Base-by-base conservation (phyloP, 2,329 filamentous ascomycete species). In the Pseudopithomyces maydicus region DNA sequence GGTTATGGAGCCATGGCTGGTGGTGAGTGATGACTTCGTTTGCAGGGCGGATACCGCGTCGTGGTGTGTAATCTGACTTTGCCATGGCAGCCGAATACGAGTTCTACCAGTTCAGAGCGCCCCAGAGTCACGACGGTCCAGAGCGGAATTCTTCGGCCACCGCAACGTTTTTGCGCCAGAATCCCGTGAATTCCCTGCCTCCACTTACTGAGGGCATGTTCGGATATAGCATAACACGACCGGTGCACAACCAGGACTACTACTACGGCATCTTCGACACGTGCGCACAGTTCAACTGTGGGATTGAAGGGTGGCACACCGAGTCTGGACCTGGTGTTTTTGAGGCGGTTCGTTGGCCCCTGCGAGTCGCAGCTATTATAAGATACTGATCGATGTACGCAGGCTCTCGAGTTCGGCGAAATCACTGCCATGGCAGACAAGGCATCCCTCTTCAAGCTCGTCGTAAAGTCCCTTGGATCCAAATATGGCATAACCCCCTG, bases 241-340 rank as follows among this genome's bases (percentile, higher is more conserved):
- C 93, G 0, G 86, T 93, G 1, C 91, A 96, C 71, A 97, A 97
- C 76, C 88, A 96, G 77, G 91, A 95, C 41, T 97, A 94, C 79
- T 97, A 90, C 79, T 97, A 97, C 74, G 87, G 89, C 44, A 85
- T 97, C 48, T 97, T 91, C 76, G 86, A 96, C 62, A 85, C 89
- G 0, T 96, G 92, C 78, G 82, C 85, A 63, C 81, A 86, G 58
- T 96, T 97, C 78, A 80, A 84, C 39, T 95, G 91, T 71, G 85
- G 89, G 61, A 90, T 97, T 47, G 93, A 97, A 75, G 92, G 93
- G 44, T 97, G 93, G 93, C 93, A 97, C 79, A 97, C 93, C 8
- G 93, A 97, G 79, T 93, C 89, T 64, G 93, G 93, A 0, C 93
- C 93, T 0, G 93, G 93, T 43, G 95, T 99, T 3, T 98, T 94